Conservation (phyloP, 257 asterid genomes). For the Lycium barbarum region DNA sequence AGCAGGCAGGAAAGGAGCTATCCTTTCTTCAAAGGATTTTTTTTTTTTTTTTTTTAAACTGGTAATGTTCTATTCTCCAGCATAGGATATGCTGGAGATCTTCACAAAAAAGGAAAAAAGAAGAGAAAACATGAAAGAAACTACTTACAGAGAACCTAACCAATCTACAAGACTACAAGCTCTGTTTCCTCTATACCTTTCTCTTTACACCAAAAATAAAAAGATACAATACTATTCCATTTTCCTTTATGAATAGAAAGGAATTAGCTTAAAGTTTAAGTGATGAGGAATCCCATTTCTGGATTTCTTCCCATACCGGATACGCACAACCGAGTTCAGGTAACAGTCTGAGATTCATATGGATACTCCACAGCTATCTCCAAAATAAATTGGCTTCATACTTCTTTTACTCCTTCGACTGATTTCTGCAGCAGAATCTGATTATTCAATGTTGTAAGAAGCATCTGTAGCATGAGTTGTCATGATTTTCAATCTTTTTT, state of each 20-base stretch:
- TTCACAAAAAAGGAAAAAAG: too few species aligned
- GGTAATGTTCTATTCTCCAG: too few species aligned
- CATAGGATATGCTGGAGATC: too few species aligned
- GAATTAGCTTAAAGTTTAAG: background rate
- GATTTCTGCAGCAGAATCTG: conserved; percentile 2
- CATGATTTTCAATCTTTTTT: background rate
- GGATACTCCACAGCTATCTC: background rate
- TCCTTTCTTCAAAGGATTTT: background rate
- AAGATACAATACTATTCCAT: too few species aligned
- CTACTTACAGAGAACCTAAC: too few species aligned
- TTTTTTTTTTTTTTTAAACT: too few species aligned
- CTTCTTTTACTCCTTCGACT: background rate
- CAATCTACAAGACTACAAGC: too few species aligned
- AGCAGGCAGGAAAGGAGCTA: background rate
- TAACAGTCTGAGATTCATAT: background rate
- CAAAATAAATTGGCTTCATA: background rate
- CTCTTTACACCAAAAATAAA: too few species aligned
- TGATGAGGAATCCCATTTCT: background rate
- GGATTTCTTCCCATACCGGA: background rate
- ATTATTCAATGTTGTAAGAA: conserved; percentile 12
- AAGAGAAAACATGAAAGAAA: too few species aligned
- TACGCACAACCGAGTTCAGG: background rate
- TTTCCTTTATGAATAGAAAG: background rate
- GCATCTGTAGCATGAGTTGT: background rate
- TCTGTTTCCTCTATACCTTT: too few species aligned